phyloP scores from a whole-genome alignment of 768 basidiomycete species.

The Leccinum olivaceopallidum region DNA sequence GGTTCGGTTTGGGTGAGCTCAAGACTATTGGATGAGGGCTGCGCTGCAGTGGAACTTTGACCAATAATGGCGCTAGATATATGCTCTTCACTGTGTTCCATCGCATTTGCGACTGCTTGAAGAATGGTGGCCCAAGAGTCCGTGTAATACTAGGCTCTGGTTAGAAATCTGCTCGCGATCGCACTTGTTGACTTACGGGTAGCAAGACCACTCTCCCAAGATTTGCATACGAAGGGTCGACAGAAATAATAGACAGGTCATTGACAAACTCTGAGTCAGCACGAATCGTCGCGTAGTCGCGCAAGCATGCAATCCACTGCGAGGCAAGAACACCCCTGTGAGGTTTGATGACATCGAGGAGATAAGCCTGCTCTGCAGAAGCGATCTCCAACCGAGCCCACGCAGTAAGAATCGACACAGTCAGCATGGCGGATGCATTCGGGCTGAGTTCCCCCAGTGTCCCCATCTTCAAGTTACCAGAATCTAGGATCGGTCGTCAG shows the following conservation, averaged over 20 bases:
- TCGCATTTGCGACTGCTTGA: constrained; percentile 79
- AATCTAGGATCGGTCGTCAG: constrained; percentile 49
- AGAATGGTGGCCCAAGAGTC: constrained; percentile 81
- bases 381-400: constrained; percentile 94
- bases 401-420: constrained; percentile 89
- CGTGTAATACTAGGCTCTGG: constrained; percentile 71
- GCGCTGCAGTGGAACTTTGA: constrained; percentile 28
- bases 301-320: constrained; percentile 84
- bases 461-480: constrained; percentile 82
- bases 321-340: constrained; percentile 72
- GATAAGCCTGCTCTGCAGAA: constrained; percentile 68
- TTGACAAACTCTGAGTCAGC: constrained; percentile 86
- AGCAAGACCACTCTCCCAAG: constrained; percentile 88
- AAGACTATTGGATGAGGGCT: constrained; percentile 23
- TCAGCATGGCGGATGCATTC: constrained; percentile 93
- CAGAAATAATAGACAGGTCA: constrained; percentile 68
- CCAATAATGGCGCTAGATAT: constrained; percentile 85
- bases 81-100: constrained; percentile 67
- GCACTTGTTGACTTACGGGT: constrained; percentile 58
- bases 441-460: constrained; percentile 86
- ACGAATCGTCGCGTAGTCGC: constrained; percentile 91
- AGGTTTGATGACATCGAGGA: constrained; percentile 80
- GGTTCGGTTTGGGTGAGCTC: constrained; percentile 52
- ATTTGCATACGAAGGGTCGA: constrained; percentile 84
- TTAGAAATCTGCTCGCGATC: background rate